Evolutionary conservation across 345 rosid species (phyloP), one percentile per base, ranked within the genome.

Genomic region (Corymbia maculata): DNA sequence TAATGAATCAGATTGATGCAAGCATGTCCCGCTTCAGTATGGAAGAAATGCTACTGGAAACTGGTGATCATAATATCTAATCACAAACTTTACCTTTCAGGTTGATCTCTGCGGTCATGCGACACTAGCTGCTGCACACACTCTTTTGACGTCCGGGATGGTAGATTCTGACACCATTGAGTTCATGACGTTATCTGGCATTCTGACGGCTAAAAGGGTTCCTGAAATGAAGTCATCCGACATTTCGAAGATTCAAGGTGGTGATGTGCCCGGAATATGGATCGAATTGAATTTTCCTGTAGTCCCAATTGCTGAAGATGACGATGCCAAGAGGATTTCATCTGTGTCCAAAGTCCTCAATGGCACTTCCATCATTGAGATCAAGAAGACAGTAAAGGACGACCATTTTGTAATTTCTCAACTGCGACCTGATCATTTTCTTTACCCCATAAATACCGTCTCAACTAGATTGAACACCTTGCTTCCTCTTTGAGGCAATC

Each of bases 21-120:
- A 52, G 22, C 17, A 52, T 17, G 57, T 52, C 57, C 57, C 57
- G 17, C 17, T 52, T 52, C 57, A 17, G 7, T 52, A 16, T 52
- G 7, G 57, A 19, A 16, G 57, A 52, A 52, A 52, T 52, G 19
- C 57, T 16, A 52, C 57, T 52, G 57, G 57, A 79, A 79, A 79
- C 49, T 79, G 21, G 51, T 79, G 13, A 22, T 79, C 51, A 85
- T 50, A 28, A 21, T 52, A 52, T 13, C 59, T 85, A 28, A 51
- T 85, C 10, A 19, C 22, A 19, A 53, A 85, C 12, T 53, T 50
- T 36, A 36, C 87, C 88, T 85, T 55, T 87, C 92, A 97, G 97
- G 94, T 95, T 36, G 49, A 90, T 28, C 95, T 97, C 13, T 95
- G 99, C 88, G 99, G 98, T 36, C 99, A 97, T 90, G 99, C 94